Evolutionary conservation across 177 flowering plant genomes (phyloP), one percentile per base, ranked within the genome.

Genomic region (Telopea speciosissima): DNA sequence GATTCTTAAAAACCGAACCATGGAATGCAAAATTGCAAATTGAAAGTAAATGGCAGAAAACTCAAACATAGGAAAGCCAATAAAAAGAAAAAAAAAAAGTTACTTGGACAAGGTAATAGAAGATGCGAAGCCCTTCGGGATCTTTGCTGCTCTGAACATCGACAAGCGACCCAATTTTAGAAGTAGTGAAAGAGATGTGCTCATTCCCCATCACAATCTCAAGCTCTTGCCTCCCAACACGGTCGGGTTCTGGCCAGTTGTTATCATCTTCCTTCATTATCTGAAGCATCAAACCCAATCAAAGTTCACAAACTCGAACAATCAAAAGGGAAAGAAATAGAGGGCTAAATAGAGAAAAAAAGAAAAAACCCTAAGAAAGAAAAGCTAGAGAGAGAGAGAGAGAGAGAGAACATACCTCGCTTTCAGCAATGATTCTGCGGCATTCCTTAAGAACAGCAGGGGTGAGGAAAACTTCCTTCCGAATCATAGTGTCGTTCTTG

Each of bases 131-230:
- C 40, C 98, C 98, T 76, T 94, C 98, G 11, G 99, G 99, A 71
- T 92, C 99, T 28, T 90, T 85, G 77, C 97, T 95, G 73, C 92
- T 88, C 81, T 90, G 92, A 26, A 95, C 99, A 82, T 92, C 99
- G 68, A 95, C 91, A 64, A 95, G 92, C 1, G 97, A 92, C 19
- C 97, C 97, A 77, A 92, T 94, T 84, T 94, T 92, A 2, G 99
- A 90, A 36, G 99, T 92, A 14, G 99, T 89, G 68, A 94, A 94
- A 12, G 97, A 94, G 25, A 94, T 94, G 71, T 94, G 97, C 78
- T 92, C 97, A 63, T 92, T 94, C n/a, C 92, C 97, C 97, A 94
- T 89, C 78, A 94, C 97, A 75, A 92, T 94, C 83, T 94, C 98
- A 60, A 94, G 97, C 83, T 94, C 98, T 73, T 94, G 97, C 66